A percentile compares a stretch with the other conserved stretches of the same genome.
Evolutionary conservation across 805 yeast species (phyloP).

Genomic region (Candida alai): DNA sequence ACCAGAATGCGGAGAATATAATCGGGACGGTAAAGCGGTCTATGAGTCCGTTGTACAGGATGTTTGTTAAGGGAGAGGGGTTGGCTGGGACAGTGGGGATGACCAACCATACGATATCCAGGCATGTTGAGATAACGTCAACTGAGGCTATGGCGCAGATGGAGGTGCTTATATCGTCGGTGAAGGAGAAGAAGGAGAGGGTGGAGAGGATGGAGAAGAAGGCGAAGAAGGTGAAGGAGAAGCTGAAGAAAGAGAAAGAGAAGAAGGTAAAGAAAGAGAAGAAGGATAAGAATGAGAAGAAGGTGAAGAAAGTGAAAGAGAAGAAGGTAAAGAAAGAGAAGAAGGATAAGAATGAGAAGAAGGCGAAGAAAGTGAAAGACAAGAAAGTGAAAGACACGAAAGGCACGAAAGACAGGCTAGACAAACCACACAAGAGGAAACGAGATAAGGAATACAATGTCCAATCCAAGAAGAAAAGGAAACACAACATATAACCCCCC

Average conservation of each 20-base stretch:
- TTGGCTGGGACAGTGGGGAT: slow-evolving; percentile 68
- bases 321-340: slow-evolving; percentile 19
- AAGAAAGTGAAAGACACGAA: slow-evolving; percentile 8
- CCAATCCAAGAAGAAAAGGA: not conserved
- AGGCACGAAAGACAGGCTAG: slow-evolving; percentile 1
- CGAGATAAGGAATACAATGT: not conserved
- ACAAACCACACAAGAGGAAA: slow-evolving; percentile 3
- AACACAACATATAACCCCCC: not conserved
- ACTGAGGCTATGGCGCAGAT: slow-evolving; percentile 11
- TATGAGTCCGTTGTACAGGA: slow-evolving; percentile 68
- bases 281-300: slow-evolving; percentile 17
- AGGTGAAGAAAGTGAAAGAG: slow-evolving; percentile 19
- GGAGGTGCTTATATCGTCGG: slow-evolving; percentile 7
- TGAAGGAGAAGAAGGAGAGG: slow-evolving; percentile 17
- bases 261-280: slow-evolving; percentile 19
- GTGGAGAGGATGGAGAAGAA: slow-evolving; percentile 26
- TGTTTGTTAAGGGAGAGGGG: slow-evolving; percentile 88
- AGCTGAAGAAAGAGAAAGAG: slow-evolving; percentile 22
- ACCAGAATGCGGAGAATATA: slow-evolving; percentile 46
- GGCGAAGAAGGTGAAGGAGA: slow-evolving; percentile 22
- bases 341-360: slow-evolving; percentile 17
- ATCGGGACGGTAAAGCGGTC: slow-evolving; percentile 46
- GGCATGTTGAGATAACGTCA: slow-evolving; percentile 12
- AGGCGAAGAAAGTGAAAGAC: slow-evolving; percentile 17
- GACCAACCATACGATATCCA: slow-evolving; percentile 20